Evolutionary conservation across 148 eudicot species (phyloP).

Genomic region (Vaccinium darrowii): DNA sequence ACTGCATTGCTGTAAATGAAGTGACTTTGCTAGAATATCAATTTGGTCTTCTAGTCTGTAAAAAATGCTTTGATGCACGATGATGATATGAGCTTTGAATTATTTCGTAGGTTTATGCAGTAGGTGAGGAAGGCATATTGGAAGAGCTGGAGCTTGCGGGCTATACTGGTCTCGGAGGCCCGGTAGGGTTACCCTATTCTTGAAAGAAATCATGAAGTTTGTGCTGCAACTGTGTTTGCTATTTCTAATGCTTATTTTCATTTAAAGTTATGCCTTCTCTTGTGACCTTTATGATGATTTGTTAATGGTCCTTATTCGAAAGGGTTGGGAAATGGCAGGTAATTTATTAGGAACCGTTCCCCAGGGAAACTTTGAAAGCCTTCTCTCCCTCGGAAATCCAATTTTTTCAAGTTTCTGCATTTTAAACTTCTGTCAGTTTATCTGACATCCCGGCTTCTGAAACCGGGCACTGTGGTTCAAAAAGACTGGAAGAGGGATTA

Average conservation of each 20-base stretch:
- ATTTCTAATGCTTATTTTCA: neutral
- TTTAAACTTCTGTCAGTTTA: neutral
- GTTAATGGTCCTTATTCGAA: neutral
- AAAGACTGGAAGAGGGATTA: neutral
- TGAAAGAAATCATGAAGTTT: neutral
- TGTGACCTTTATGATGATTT: neutral
- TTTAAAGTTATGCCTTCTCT: neutral
- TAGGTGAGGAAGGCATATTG: conserved; percentile 86
- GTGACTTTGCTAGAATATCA: neutral
- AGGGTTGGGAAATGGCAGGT: neutral
- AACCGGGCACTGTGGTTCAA: neutral
- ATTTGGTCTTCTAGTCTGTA: neutral
- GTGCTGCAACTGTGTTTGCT: neutral
- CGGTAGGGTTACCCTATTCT: conserved; percentile 45
- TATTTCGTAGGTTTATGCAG: conserved; percentile 66
- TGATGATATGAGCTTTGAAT: neutral
- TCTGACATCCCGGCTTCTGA: neutral
- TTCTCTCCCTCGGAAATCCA: neutral
- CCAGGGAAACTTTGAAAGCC: neutral
- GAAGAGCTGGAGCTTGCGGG: conserved; percentile 91
- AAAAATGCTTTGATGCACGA: neutral
- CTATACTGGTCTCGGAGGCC: conserved; percentile 80
- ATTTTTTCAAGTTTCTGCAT: neutral
- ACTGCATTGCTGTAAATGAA: neutral
- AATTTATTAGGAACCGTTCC: neutral